A percentile compares a stretch with the other conserved stretches of the same genome.
phyloP scores from a whole-genome alignment of 2,329 filamentous ascomycete genomes.

The Esteya vermicola region DNA sequence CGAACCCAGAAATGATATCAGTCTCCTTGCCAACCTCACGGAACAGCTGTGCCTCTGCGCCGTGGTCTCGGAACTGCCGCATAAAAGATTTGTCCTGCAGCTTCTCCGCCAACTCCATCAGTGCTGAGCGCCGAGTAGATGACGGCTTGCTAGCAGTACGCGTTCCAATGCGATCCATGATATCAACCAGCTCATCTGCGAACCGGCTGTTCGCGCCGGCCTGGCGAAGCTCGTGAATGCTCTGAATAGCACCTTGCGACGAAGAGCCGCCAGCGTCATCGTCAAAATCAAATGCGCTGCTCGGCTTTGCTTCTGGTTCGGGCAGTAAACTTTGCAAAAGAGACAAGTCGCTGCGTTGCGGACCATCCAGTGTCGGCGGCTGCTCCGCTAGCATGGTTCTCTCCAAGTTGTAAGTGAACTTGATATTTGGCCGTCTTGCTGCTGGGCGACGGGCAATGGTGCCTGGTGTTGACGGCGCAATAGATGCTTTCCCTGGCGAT shows the following conservation, averaged over 20 bases:
- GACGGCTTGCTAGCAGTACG: conserved; percentile 27
- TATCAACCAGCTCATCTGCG: conserved; percentile 50
- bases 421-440: conserved; percentile 16
- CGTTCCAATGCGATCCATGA: conserved; percentile 43
- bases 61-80: conserved; percentile 59
- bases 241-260: conserved; percentile 38
- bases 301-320: conserved; percentile 9
- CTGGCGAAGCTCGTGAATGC: conserved; percentile 51
- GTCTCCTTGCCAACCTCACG: conserved; percentile 42
- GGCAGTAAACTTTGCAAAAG: conserved; percentile 14
- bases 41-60: conserved; percentile 55
- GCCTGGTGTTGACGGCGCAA: conserved; percentile 8
- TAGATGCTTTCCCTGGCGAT: conserved; percentile 6
- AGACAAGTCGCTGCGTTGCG: conserved; percentile 11
- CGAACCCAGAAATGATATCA: conserved; percentile 48
- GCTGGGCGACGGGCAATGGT: conserved; percentile 10
- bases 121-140: conserved; percentile 40
- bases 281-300: conserved; percentile 21
- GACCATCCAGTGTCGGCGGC: conserved; percentile 8
- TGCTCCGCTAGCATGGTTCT: conserved; percentile 22
- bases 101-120: conserved; percentile 46
- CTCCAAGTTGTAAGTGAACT: conserved; percentile 24
- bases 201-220: conserved; percentile 54
- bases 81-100: conserved; percentile 49
- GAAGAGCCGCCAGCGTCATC: conserved; percentile 29